A percentile compares a stretch with the other conserved stretches of the same genome.
These are phyloP conservation scores for Asterella californica DNA, from an alignment of 225 moss, liverwort and hornwort genomes.

Conservation along the genomic window DNA sequence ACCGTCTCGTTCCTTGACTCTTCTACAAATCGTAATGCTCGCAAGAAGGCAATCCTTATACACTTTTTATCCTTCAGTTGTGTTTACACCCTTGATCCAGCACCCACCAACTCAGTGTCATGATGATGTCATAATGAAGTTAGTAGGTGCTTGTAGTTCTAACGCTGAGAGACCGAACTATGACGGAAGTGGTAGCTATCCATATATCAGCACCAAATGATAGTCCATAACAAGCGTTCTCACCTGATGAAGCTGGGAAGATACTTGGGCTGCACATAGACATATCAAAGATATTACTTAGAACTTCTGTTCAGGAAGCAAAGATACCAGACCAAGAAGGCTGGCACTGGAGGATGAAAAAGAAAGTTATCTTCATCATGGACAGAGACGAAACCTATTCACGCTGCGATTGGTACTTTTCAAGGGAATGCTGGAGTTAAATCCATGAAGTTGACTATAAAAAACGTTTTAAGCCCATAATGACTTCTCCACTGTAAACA, in stretches of 20 bases:
- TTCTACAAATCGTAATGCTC: background rate
- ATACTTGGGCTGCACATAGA: constrained; percentile 79
- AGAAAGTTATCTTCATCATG: too few relatives aligned
- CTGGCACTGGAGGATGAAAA: too few relatives aligned
- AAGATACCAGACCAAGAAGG: too few relatives aligned
- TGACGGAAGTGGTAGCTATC: background rate
- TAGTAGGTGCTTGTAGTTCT: background rate
- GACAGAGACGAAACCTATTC: too few relatives aligned
- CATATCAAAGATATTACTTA: background rate
- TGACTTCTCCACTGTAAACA: background rate
- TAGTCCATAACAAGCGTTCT: background rate
- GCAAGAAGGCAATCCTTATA: background rate
- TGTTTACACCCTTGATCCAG: background rate
- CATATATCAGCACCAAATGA: background rate
- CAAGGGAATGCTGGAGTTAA: background rate
- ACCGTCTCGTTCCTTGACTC: background rate
- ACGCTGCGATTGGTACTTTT: too few relatives aligned
- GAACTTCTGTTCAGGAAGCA: background rate
- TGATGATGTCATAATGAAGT: background rate
- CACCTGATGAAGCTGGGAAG: constrained; percentile 77
- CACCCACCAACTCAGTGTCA: too few relatives aligned
- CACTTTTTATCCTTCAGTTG: background rate
- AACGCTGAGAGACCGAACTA: background rate
- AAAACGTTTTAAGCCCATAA: background rate
- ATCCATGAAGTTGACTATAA: background rate